phyloP scores from a whole-genome alignment of 2,329 filamentous ascomycete genomes.

The Epichloe uncinata region DNA sequence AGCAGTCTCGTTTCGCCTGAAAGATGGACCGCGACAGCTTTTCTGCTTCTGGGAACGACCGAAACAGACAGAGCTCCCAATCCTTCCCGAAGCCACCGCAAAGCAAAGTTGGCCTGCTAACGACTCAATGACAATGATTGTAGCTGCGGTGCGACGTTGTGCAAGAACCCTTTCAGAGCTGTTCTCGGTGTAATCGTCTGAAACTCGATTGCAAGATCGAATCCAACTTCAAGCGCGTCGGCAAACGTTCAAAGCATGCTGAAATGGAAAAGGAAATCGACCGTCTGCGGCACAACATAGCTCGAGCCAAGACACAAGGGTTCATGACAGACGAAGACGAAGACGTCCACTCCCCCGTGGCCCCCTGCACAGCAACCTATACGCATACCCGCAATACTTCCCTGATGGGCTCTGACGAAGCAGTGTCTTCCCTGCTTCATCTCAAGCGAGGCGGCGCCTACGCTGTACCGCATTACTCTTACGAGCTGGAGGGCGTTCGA shows the following conservation, averaged over 20 bases:
- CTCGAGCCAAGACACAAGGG: slow-evolving; percentile 46
- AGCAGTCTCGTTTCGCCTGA: not conserved
- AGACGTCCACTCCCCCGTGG: slow-evolving; percentile 45
- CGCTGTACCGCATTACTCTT: slow-evolving; percentile 43
- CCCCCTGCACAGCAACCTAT: slow-evolving; percentile 37
- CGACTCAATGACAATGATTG: not conserved
- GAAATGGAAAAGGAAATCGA: slow-evolving; percentile 81
- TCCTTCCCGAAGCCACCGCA: not conserved
- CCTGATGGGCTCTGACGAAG: slow-evolving; percentile 55
- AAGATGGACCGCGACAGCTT: not conserved
- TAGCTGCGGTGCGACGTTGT: slow-evolving; percentile 74
- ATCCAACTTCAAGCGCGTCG: slow-evolving; percentile 73
- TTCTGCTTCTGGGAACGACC: not conserved
- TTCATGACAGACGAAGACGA: slow-evolving; percentile 42
- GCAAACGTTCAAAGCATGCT: slow-evolving; percentile 70
- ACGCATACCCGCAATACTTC: slow-evolving; percentile 48
- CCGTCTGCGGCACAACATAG: slow-evolving; percentile 46
- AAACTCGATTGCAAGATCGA: slow-evolving; percentile 78
- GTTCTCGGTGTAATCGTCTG: slow-evolving; percentile 64
- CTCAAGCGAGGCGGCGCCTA: slow-evolving; percentile 53
- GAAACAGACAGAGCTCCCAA: not conserved
- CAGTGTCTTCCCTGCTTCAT: slow-evolving; percentile 51
- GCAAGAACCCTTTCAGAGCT: slow-evolving; percentile 66
- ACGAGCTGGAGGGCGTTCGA: slow-evolving; percentile 50
- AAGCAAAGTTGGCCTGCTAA: not conserved